Conservation (phyloP, 768 basidiomycete genomes). For the Flagelloscypha sp. region DNA sequence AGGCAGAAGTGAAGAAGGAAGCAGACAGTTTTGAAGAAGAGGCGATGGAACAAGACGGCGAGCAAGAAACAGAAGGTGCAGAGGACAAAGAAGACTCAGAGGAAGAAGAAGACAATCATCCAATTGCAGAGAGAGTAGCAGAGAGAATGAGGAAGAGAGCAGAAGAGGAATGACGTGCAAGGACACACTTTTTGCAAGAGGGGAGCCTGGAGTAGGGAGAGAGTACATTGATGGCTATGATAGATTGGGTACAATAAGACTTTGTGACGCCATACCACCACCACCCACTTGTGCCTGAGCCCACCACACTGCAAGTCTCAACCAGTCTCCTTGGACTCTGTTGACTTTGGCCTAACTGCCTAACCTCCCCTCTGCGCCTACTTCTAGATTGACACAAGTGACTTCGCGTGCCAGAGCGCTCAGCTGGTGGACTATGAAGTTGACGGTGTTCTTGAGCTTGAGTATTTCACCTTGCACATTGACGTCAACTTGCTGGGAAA, state of each 20-base stretch:
- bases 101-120: too few relatives aligned
- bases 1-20: slow-evolving; percentile 9
- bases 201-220: too few relatives aligned
- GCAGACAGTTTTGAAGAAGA: background rate
- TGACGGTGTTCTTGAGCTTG: slow-evolving; percentile 73
- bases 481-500: slow-evolving; percentile 79
- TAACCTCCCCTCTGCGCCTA: slow-evolving; percentile 55
- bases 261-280: too few relatives aligned
- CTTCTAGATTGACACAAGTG: slow-evolving; percentile 67
- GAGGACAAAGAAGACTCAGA: too few relatives aligned
- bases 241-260: too few relatives aligned
- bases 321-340: slow-evolving; percentile 67
- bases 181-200: too few relatives aligned
- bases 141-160: too few relatives aligned
- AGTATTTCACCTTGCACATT: slow-evolving; percentile 95
- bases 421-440: slow-evolving; percentile 61
- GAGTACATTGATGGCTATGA: too few relatives aligned
- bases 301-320: too few relatives aligned
- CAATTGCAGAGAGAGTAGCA: too few relatives aligned
- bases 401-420: slow-evolving; percentile 53
- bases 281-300: too few relatives aligned
- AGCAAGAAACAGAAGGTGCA: background rate
- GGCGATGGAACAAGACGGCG: background rate
- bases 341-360: slow-evolving; percentile 68
- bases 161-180: too few relatives aligned